phyloP scores from a whole-genome alignment of 805 yeast species.

The Ogataea degrootiae region DNA sequence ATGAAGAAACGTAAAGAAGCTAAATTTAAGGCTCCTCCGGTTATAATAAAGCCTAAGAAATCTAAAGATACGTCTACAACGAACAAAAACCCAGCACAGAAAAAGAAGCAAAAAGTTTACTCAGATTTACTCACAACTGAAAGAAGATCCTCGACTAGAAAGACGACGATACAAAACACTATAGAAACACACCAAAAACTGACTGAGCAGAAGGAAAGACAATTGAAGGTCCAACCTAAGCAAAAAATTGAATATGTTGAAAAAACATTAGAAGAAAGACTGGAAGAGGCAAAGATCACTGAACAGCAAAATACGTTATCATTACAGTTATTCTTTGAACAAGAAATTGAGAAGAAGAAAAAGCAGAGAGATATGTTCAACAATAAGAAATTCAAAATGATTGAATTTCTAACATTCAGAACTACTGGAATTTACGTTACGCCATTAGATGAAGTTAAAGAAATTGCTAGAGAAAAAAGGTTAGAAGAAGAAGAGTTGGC shows the following conservation, averaged over 20 bases:
- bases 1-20: conserved; percentile 28
- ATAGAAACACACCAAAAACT: conserved; percentile 71
- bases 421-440: conserved; percentile 48
- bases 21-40: conserved; percentile 38
- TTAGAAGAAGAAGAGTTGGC: conserved; percentile 31
- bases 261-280: conserved; percentile 65
- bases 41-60: conserved; percentile 26
- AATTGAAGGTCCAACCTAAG: conserved; percentile 24
- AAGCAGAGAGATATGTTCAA: conserved; percentile 68
- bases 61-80: conserved; percentile 9
- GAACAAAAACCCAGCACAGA: conserved; percentile 26
- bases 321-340: conserved; percentile 72
- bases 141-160: conserved; percentile 72
- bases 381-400: conserved; percentile 58
- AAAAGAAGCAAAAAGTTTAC: conserved; percentile 17
- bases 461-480: conserved; percentile 30
- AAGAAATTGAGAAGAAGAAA: conserved; percentile 76
- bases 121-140: conserved; percentile 32
- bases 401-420: conserved; percentile 50
- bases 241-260: conserved; percentile 35
- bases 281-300: conserved; percentile 82
- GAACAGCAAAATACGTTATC: conserved; percentile 74
- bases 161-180: conserved; percentile 72
- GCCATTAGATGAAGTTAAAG: conserved; percentile 59
- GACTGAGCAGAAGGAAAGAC: conserved; percentile 60